Percentiles rank a stretch among this genome's conserved stretches.
Conservation (phyloP, 805 yeast genomes). For the Osmozyma mogii region DNA sequence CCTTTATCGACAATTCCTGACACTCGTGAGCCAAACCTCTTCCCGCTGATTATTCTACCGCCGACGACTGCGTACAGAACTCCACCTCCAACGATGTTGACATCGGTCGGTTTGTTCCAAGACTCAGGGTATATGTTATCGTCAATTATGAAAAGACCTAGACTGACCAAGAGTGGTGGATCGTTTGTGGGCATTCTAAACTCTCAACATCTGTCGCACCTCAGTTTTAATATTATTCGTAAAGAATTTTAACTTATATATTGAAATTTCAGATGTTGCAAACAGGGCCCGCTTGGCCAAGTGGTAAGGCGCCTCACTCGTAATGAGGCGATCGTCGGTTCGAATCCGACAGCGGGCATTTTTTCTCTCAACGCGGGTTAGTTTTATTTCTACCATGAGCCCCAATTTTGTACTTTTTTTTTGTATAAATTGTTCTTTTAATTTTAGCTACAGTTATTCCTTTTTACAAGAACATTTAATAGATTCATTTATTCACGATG, state of each 20-base stretch:
- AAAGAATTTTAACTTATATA: too few species aligned
- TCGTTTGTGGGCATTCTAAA: too few species aligned
- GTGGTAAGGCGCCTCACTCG: constrained; percentile 51
- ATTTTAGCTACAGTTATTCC: background rate
- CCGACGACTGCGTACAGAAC: constrained; percentile 79
- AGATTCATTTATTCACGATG: background rate
- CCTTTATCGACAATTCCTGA: constrained; percentile 79
- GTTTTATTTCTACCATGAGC: constrained; percentile 2
- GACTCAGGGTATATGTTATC: constrained; percentile 56
- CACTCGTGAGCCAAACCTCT: constrained; percentile 25
- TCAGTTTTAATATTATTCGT: too few species aligned
- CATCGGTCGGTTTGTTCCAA: constrained; percentile 24
- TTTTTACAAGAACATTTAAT: constrained; percentile 2
- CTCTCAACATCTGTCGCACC: too few species aligned
- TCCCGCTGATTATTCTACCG: constrained; percentile 47
- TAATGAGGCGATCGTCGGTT: constrained; percentile 49
- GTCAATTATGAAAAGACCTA: constrained; percentile 89
- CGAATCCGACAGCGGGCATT: constrained; percentile 45
- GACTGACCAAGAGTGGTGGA: constrained; percentile 43
- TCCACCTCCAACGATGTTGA: constrained; percentile 78
- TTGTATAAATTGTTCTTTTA: background rate
- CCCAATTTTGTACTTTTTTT: constrained; percentile 1
- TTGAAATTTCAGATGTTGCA: constrained; percentile 5
- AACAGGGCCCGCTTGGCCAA: constrained; percentile 43
- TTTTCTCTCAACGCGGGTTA: constrained; percentile 3